Evolutionary conservation across 2,329 filamentous ascomycete species (phyloP), one percentile per base, ranked within the genome.

Genomic region (Proliferodiscus dingleyae): DNA sequence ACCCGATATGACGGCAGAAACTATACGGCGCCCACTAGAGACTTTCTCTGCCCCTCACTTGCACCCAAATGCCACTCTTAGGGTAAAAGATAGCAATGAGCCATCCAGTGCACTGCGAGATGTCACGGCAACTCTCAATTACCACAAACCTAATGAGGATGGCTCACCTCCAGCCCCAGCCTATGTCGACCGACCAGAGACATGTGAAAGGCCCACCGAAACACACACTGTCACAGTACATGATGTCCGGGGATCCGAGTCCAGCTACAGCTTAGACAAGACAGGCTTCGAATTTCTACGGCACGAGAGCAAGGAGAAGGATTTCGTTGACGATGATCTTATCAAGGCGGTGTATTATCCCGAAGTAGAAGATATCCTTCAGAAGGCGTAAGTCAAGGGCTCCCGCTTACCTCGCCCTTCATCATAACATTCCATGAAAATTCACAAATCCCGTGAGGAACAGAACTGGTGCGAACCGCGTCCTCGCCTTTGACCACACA

Each of bases 401-500:
- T 24, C 8, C 10, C 13, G n/a, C 15, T 24, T 8, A 6, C 43
- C 8, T 13, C 23, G 24, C 15, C 15, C 9, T 37, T 39, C 26
- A 37, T n/a, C 18, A 36, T 26, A 41, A 8, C 2, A 39, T 16
- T 13, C 33, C 36, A 46, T n/a, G 37, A 29, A 22, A n/a, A 15
- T 2, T 15, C 10, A 33, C 15, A 6, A 37, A 9, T 11, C 1
- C 49, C n/a, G n/a, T n/a, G n/a, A n/a, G n/a, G n/a, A n/a, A n/a
- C n/a, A 80, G 77, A 23, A 82, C 78, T 13, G 78, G 78, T 3
- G 77, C 71, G 13, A 65, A 72, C 2, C 71, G 72, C 18, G 63
- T 81, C 53, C 72, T 77, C 66, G 78, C 82, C 59, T 83, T 83
- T 58, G 76, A 81, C 64, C 78, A 82, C 64, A 81, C 77, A 5